phyloP scores from a whole-genome alignment of 1,284 basidiomycete genomes.

The Amylostereum areolatum region DNA sequence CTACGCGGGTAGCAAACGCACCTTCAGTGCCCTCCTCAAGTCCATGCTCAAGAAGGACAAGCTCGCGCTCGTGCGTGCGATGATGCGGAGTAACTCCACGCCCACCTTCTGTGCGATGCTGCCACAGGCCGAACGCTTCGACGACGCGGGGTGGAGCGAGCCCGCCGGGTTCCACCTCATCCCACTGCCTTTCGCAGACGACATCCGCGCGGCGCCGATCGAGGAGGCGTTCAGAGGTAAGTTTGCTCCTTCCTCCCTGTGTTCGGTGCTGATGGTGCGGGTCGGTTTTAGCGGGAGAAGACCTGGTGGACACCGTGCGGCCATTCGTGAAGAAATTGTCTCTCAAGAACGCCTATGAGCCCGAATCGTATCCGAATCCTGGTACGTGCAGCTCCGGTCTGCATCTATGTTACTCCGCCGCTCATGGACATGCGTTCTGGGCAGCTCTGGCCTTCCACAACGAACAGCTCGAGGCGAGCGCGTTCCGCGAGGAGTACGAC shows the following conservation, averaged over 20 bases:
- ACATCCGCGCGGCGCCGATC: conserved; percentile 76
- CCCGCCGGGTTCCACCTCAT: conserved; percentile 93
- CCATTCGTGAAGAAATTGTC: conserved; percentile 77
- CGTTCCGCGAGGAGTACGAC: conserved; percentile 86
- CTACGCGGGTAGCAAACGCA: conserved; percentile 87
- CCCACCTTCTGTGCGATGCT: conserved; percentile 84
- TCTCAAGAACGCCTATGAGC: conserved; percentile 77
- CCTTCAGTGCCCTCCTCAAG: conserved; percentile 83
- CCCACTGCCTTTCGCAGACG: conserved; percentile 89
- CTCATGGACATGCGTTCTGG: not conserved
- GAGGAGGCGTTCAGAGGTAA: conserved; percentile 51
- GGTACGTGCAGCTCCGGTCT: conserved; percentile 39
- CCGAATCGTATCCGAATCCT: conserved; percentile 91
- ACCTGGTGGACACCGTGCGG: conserved; percentile 63
- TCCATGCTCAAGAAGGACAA: conserved; percentile 80
- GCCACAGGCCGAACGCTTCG: conserved; percentile 64
- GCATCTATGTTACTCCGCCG: conserved; percentile 2
- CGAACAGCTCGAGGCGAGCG: conserved; percentile 84
- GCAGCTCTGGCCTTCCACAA: conserved; percentile 81
- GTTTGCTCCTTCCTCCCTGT: conserved; percentile 7
- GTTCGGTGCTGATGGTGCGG: not conserved
- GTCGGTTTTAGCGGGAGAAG: conserved; percentile 51
- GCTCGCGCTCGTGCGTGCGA: conserved; percentile 73
- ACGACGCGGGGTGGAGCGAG: conserved; percentile 71
- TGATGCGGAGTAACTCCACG: conserved; percentile 67